These are phyloP conservation scores for Babesia gibsoni DNA, from an alignment of 169 alveolate species.

Conservation along the genomic window DNA sequence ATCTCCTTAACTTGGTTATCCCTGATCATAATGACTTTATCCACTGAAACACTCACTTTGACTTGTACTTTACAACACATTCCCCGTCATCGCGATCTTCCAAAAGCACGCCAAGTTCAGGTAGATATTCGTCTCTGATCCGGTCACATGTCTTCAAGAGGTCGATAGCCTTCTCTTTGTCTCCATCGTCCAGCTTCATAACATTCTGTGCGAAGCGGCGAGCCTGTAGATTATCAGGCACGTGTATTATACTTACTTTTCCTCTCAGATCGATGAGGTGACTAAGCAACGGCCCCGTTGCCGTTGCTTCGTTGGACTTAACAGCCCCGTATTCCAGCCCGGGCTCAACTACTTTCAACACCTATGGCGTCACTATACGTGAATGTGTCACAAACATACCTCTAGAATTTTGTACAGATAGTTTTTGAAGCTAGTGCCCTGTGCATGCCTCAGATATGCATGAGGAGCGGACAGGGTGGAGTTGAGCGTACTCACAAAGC, in stretches of 20 bases:
- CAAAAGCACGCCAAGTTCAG: constrained; percentile 49
- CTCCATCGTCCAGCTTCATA: constrained; percentile 34
- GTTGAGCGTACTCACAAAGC: constrained; percentile 72
- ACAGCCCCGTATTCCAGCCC: constrained; percentile 62
- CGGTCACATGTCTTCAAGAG: constrained; percentile 48
- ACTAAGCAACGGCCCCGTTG: constrained; percentile 37
- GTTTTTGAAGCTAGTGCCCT: constrained; percentile 40
- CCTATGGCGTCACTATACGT: neutral
- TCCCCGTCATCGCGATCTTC: constrained; percentile 64
- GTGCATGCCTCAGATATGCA: constrained; percentile 29
- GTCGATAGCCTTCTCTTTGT: constrained; percentile 24
- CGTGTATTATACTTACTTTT: constrained; percentile 8
- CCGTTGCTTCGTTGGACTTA: constrained; percentile 13
- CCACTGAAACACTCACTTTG: constrained; percentile 28
- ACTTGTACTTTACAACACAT: constrained; percentile 46
- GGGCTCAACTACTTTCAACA: constrained; percentile 58
- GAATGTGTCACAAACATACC: constrained; percentile 3
- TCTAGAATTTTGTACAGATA: constrained; percentile 53
- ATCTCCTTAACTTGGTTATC: constrained; percentile 46
- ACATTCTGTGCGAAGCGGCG: constrained; percentile 45
- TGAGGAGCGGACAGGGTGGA: constrained; percentile 56
- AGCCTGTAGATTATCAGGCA: constrained; percentile 8
- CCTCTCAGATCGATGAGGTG: constrained; percentile 43
- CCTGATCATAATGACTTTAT: neutral
- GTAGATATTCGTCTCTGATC: constrained; percentile 44